Evolutionary conservation across 2,329 filamentous ascomycete species (phyloP).

Genomic region (Didymella glomerata): DNA sequence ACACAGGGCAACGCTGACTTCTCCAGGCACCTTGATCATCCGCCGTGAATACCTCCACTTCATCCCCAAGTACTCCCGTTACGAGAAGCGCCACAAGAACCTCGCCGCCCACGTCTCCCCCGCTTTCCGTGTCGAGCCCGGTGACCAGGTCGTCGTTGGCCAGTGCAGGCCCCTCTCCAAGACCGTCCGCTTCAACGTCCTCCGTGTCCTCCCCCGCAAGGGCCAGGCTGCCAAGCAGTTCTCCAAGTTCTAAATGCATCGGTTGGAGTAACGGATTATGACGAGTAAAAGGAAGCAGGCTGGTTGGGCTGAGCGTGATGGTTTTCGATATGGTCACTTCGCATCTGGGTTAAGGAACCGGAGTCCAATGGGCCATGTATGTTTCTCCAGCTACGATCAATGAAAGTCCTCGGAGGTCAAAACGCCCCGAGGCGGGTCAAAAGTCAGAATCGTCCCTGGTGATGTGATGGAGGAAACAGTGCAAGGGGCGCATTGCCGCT

Average conservation of each 20-base stretch:
- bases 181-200: slow-evolving; percentile 99
- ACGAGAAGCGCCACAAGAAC: slow-evolving; percentile 99
- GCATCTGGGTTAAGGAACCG: slow-evolving; percentile 52
- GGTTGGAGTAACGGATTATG: slow-evolving; percentile 43
- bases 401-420: slow-evolving; percentile 51
- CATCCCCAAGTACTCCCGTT: slow-evolving; percentile 99
- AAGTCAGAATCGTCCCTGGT: slow-evolving; percentile 33
- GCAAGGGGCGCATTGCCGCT: background rate
- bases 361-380: slow-evolving; percentile 53
- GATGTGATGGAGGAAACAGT: slow-evolving; percentile 10
- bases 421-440: slow-evolving; percentile 50
- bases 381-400: slow-evolving; percentile 54
- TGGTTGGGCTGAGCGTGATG: slow-evolving; percentile 42
- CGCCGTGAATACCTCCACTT: slow-evolving; percentile 99
- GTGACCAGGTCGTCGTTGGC: slow-evolving; percentile 98
- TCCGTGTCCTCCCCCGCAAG: slow-evolving; percentile 96
- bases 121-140: slow-evolving; percentile 99
- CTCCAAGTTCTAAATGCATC: slow-evolving; percentile 86
- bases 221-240: slow-evolving; percentile 98
- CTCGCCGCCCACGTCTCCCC: slow-evolving; percentile 98
- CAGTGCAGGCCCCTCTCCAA: slow-evolving; percentile 99
- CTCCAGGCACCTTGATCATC: slow-evolving; percentile 82
- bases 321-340: slow-evolving; percentile 49
- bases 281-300: slow-evolving; percentile 37
- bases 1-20: slow-evolving; percentile 21